phyloP scores from a whole-genome alignment of 805 yeast species.

The Nakazawaea molendinolei region DNA sequence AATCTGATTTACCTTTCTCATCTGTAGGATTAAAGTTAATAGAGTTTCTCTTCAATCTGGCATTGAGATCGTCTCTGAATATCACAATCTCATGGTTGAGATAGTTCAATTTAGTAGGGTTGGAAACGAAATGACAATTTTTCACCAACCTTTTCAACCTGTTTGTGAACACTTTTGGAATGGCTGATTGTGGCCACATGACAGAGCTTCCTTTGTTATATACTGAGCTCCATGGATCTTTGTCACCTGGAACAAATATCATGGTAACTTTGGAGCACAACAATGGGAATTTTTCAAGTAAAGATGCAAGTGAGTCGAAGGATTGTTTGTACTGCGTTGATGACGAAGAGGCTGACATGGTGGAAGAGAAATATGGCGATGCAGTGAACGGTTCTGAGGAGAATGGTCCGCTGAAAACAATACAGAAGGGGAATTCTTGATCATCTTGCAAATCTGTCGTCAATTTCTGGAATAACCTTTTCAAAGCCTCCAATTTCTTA shows the following conservation, averaged over 20 bases:
- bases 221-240: slow-evolving; percentile 89
- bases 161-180: slow-evolving; percentile 68
- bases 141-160: slow-evolving; percentile 55
- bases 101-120: slow-evolving; percentile 75
- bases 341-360: slow-evolving; percentile 43
- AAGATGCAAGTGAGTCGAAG: slow-evolving; percentile 68
- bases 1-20: slow-evolving; percentile 19
- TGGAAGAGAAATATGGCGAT: slow-evolving; percentile 33
- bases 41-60: slow-evolving; percentile 65
- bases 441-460: slow-evolving; percentile 38
- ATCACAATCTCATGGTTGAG: slow-evolving; percentile 78
- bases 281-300: slow-evolving; percentile 53
- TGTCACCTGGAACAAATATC: slow-evolving; percentile 78
- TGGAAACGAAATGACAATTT: slow-evolving; percentile 55
- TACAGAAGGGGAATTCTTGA: slow-evolving; percentile 46
- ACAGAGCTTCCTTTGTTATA: slow-evolving; percentile 53
- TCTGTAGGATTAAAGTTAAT: slow-evolving; percentile 36
- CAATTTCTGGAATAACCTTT: slow-evolving; percentile 51
- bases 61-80: slow-evolving; percentile 65
- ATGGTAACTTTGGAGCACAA: slow-evolving; percentile 49
- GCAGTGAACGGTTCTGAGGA: slow-evolving; percentile 56
- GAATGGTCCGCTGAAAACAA: slow-evolving; percentile 84
- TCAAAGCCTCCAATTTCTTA: slow-evolving; percentile 53
- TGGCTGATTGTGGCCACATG: slow-evolving; percentile 64
- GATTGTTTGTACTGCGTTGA: slow-evolving; percentile 53